Evolutionary conservation across 805 yeast species (phyloP), one percentile per base, ranked within the genome.

Genomic region (Blastobotrys attinorum): DNA sequence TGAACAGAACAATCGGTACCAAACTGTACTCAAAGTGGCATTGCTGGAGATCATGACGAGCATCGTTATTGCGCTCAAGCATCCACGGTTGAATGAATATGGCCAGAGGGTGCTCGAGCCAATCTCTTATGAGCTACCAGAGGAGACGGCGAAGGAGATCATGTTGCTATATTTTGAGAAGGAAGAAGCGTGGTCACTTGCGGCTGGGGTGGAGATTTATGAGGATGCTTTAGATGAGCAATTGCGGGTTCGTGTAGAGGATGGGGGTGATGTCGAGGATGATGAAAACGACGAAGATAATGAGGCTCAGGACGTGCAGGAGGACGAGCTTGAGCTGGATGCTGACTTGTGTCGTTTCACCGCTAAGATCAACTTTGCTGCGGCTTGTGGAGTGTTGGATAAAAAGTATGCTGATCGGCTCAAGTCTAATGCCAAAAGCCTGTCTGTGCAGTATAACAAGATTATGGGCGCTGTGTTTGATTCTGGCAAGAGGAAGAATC

Each of bases 111-210:
- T 54, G 52, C 34, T 48, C 17, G 37, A 32, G 15, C 31, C 31
- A 15, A 39, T 47, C 27, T 58, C 53, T 11, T 42, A 52, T 27
- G 58, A 53, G 13, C 18, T 48, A 4, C 27, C 44, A 13, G 40
- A 36, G 18, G 27, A 20, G 10, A 3, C 27, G 3, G 49, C 52
- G 1, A 52, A 62, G 2, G 49, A 78, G 11, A 42, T 70, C 20
- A 10, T 39, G 45, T 56, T 64, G n/a, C 54, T 71, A 2, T 80
- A 72, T 48, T 62, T 78, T 47, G 55, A 66, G 18, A 67, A 71
- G 46, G 87, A 80, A 51, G 64, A 71, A 4, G 62, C 64, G 18
- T 51, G 67, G 10, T 77, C 78, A 0, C 15, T 29, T 4, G 37
- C 22, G 11, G 40, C 37, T 10, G 37, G 15, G 7, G 29, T 25